phyloP scores from a whole-genome alignment of 1,139 yeast genomes.

The Saccharomycopsis crataegensis region DNA sequence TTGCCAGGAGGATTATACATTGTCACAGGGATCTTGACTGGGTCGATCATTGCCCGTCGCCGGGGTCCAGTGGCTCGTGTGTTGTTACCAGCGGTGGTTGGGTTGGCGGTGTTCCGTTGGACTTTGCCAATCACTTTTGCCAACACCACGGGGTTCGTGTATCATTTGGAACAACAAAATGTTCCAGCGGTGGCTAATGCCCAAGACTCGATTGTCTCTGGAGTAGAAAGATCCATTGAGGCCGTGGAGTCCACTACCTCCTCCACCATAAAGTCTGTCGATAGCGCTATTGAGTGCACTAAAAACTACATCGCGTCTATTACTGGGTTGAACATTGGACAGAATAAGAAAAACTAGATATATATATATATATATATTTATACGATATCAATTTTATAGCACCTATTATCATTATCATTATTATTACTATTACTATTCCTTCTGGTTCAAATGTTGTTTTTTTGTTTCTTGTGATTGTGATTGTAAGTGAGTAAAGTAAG shows the following conservation, averaged over 20 bases:
- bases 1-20: conserved; percentile 72
- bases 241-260: conserved; percentile 34
- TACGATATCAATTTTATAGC: not conserved
- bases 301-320: conserved; percentile 46
- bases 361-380: not conserved
- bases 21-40: conserved; percentile 69
- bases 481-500: too few relatives aligned
- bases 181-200: conserved; percentile 62
- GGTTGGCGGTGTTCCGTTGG: conserved; percentile 61
- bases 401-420: not conserved
- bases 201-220: conserved; percentile 47
- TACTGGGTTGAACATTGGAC: conserved; percentile 66
- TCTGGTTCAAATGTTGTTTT: too few relatives aligned
- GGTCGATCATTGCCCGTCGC: conserved; percentile 73
- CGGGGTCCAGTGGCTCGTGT: conserved; percentile 53
- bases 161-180: conserved; percentile 57
- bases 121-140: conserved; percentile 72
- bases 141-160: conserved; percentile 54
- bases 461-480: too few relatives aligned
- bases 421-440: not conserved
- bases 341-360: conserved; percentile 33
- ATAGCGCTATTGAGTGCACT: conserved; percentile 35
- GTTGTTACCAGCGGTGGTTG: conserved; percentile 58
- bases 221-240: conserved; percentile 35
- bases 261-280: conserved; percentile 30